Evolutionary conservation across 371 early-diverging fungal species (phyloP).

Genomic region (Mucor indicus): DNA sequence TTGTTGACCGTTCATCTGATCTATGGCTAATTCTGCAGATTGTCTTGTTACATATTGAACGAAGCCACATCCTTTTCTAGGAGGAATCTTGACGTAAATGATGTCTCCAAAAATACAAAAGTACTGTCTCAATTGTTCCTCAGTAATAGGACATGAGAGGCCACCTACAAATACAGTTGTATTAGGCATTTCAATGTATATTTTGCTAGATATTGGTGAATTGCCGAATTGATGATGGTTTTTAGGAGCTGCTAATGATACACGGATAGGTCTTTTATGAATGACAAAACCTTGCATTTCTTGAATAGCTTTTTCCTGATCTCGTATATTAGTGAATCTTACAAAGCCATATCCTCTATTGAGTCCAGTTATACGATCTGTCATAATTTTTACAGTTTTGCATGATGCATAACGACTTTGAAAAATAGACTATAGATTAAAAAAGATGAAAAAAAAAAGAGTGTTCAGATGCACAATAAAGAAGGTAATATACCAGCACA

Average conservation of each 20-base stretch:
- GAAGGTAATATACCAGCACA: slow-evolving; percentile 49
- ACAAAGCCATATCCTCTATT: slow-evolving; percentile 81
- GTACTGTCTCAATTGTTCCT: slow-evolving; percentile 75
- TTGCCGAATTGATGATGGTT: slow-evolving; percentile 15
- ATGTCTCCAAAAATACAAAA: slow-evolving; percentile 88
- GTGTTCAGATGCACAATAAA: not conserved
- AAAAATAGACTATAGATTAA: slow-evolving; percentile 33
- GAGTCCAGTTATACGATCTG: slow-evolving; percentile 62
- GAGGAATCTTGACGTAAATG: slow-evolving; percentile 86
- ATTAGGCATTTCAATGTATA: too few species aligned
- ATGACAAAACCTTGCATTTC: slow-evolving; percentile 71
- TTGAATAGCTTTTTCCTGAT: slow-evolving; percentile 64
- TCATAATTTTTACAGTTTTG: slow-evolving; percentile 75
- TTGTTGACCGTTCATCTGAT: slow-evolving; percentile 79
- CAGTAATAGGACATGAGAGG: slow-evolving; percentile 66
- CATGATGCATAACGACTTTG: slow-evolving; percentile 58
- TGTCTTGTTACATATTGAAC: slow-evolving; percentile 79
- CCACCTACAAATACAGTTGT: slow-evolving; percentile 95
- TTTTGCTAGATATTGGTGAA: slow-evolving; percentile 2
- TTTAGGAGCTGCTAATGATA: slow-evolving; percentile 81
- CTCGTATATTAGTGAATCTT: slow-evolving; percentile 62
- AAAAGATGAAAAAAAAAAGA: not conserved
- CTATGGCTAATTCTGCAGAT: slow-evolving; percentile 84
- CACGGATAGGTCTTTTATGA: slow-evolving; percentile 78
- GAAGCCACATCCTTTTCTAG: slow-evolving; percentile 91